Evolutionary conservation across 306 rosid species (phyloP).

Genomic region (Nissolia schottii): DNA sequence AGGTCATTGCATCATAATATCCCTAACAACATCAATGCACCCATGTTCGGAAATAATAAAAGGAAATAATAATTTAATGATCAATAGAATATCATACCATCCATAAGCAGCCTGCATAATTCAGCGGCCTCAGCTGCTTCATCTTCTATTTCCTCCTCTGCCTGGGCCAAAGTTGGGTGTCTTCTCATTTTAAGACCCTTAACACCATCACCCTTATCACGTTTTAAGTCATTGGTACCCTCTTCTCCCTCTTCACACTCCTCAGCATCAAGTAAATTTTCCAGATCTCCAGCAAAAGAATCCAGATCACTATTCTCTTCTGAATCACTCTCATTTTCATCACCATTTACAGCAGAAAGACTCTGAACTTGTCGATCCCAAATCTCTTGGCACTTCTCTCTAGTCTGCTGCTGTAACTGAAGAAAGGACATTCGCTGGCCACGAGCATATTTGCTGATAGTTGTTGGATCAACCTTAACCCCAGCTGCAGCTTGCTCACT

Average conservation of each 20-base stretch:
- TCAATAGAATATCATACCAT: constrained; percentile 51
- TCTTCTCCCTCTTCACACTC: constrained; percentile 83
- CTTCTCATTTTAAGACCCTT: constrained; percentile 94
- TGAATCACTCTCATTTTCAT: constrained; percentile 89
- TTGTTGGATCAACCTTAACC: constrained; percentile 90
- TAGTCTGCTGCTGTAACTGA: constrained; percentile 95
- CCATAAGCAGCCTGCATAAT: constrained; percentile 82
- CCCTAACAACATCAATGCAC: background rate
- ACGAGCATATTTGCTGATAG: constrained; percentile 95
- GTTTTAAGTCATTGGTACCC: constrained; percentile 58
- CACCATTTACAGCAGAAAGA: constrained; percentile 69
- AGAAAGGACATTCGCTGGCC: constrained; percentile 99
- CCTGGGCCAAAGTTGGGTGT: constrained; percentile 76
- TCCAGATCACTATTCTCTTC: constrained; percentile 94
- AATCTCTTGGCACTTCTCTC: constrained; percentile 97
- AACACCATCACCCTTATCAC: constrained; percentile 80
- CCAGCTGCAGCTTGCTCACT: constrained; percentile 98
- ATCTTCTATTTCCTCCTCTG: constrained; percentile 91
- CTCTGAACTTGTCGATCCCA: constrained; percentile 94
- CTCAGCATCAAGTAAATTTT: constrained; percentile 96
- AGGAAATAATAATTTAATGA: background rate
- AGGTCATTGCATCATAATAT: background rate
- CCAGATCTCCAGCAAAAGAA: constrained; percentile 98
- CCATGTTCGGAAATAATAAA: background rate
- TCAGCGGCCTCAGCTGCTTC: constrained; percentile 94